These are phyloP conservation scores for Colletotrichum euphorbiae DNA, from an alignment of 2,329 filamentous ascomycete genomes.

Conservation along the genomic window DNA sequence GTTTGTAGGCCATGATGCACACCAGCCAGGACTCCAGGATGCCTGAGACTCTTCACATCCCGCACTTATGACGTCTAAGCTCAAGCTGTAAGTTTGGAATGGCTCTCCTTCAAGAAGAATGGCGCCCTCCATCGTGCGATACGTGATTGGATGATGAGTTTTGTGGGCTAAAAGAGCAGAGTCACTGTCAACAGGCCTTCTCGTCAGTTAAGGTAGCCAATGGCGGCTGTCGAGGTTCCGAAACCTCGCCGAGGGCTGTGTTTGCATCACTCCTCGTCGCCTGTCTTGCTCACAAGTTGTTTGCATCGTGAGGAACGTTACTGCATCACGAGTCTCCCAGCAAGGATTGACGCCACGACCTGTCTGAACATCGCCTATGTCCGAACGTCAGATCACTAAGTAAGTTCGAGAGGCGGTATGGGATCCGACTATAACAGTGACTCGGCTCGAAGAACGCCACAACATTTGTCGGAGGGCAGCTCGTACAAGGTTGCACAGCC, in stretches of 20 bases:
- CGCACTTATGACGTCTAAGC: background rate
- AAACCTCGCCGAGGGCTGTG: background rate
- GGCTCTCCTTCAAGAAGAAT: background rate
- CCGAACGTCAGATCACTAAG: conserved; percentile 17
- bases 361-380: conserved; percentile 24
- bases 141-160: background rate
- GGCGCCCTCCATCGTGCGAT: background rate
- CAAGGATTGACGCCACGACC: background rate
- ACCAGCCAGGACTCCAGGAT: background rate
- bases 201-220: background rate
- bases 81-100: background rate
- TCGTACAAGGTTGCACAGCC: conserved; percentile 19
- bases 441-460: conserved; percentile 7
- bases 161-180: background rate
- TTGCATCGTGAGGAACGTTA: conserved; percentile 20
- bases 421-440: background rate
- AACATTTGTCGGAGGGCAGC: background rate
- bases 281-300: background rate
- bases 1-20: background rate
- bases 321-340: background rate
- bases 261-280: background rate
- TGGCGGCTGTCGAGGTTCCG: background rate
- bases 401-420: conserved; percentile 2
- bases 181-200: background rate
- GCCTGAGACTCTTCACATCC: background rate